phyloP scores from a whole-genome alignment of 2,329 filamentous ascomycete species.

The Phaeophleospora eucalypticola region DNA sequence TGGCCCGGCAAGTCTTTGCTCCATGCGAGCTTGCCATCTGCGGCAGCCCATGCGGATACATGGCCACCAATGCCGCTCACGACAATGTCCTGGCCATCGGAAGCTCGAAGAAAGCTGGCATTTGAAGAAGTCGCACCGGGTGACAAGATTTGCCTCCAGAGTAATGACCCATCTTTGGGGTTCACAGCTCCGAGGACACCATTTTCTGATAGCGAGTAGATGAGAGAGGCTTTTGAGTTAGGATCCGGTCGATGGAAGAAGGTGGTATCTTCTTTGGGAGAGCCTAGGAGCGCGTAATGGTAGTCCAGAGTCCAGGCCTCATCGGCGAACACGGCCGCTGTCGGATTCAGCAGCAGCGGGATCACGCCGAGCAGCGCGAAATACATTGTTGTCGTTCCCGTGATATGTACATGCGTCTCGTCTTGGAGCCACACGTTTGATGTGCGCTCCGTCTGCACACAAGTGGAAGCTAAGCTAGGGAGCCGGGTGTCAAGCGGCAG shows the following conservation, averaged over 20 bases:
- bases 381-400: slow-evolving; percentile 16
- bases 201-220: slow-evolving; percentile 87
- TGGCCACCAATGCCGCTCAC: slow-evolving; percentile 66
- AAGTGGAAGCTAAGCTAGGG: too few species aligned
- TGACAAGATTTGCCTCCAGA: slow-evolving; percentile 80
- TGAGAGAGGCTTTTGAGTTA: slow-evolving; percentile 77
- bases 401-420: not conserved
- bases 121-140: slow-evolving; percentile 31
- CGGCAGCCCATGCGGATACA: slow-evolving; percentile 77
- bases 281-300: slow-evolving; percentile 82
- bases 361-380: slow-evolving; percentile 26
- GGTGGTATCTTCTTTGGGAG: slow-evolving; percentile 75
- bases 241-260: slow-evolving; percentile 89
- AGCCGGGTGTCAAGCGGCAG: too few species aligned
- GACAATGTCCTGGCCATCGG: slow-evolving; percentile 73
- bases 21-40: slow-evolving; percentile 77
- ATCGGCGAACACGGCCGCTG: slow-evolving; percentile 74
- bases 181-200: slow-evolving; percentile 83
- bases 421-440: too few species aligned
- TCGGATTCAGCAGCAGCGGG: slow-evolving; percentile 47
- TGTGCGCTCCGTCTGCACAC: too few species aligned
- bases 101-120: slow-evolving; percentile 58
- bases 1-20: slow-evolving; percentile 55
- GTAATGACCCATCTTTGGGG: slow-evolving; percentile 73
- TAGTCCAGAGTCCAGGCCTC: slow-evolving; percentile 91